phyloP scores from a whole-genome alignment of 2,329 filamentous ascomycete genomes.

The Cladophialophora psammophila region DNA sequence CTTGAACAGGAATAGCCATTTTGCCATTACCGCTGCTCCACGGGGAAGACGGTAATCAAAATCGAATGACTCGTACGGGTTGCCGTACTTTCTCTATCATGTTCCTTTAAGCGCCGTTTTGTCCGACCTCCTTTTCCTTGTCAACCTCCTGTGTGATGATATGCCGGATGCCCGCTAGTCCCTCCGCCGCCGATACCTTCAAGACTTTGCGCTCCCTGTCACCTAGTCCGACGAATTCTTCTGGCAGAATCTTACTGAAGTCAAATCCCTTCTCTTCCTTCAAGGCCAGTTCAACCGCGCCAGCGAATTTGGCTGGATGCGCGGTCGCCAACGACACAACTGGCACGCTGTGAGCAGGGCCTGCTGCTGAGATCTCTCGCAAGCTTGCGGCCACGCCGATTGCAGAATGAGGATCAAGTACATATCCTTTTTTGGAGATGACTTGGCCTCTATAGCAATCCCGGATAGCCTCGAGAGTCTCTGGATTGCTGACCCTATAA shows the following conservation, averaged over 20 bases:
- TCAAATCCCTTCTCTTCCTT: conserved; percentile 74
- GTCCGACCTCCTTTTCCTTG: conserved; percentile 43
- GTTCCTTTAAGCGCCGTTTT: conserved; percentile 9
- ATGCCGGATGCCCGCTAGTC: conserved; percentile 77
- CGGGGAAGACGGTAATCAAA: neutral
- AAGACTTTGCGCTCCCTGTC: conserved; percentile 76
- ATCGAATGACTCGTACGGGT: neutral
- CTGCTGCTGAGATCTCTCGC: conserved; percentile 63
- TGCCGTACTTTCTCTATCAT: conserved; percentile 7
- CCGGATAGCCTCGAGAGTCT: conserved; percentile 74
- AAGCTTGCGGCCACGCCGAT: conserved; percentile 81
- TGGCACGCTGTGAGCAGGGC: conserved; percentile 21
- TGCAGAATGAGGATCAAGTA: conserved; percentile 91
- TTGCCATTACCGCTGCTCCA: neutral
- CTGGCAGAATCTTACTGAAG: conserved; percentile 78
- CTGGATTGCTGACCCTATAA: conserved; percentile 69
- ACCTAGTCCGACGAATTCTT: conserved; percentile 82
- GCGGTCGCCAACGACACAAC: conserved; percentile 82
- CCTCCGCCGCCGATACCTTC: conserved; percentile 67
- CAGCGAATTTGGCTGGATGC: conserved; percentile 93
- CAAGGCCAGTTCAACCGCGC: conserved; percentile 82
- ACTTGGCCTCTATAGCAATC: conserved; percentile 57
- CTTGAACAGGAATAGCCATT: conserved; percentile 6
- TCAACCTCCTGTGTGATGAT: conserved; percentile 77
- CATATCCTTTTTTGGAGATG: conserved; percentile 67